These are phyloP conservation scores for Naegleria lovaniensis DNA, from an alignment of 208 protist species.

Conservation along the genomic window DNA sequence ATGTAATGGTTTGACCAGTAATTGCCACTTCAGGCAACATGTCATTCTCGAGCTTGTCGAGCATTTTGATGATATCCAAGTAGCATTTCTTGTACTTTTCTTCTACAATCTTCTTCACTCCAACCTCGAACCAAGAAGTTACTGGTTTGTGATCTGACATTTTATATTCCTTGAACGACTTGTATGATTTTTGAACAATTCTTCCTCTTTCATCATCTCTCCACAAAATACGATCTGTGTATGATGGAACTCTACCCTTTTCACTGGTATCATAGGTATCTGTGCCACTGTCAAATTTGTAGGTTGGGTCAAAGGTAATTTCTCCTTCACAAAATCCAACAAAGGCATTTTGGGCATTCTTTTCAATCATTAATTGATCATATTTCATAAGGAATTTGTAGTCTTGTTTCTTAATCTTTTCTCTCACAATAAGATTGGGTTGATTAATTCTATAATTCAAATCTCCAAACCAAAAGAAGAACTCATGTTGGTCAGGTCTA, in stretches of 20 bases:
- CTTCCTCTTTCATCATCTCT: constrained; percentile 42
- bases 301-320: constrained; percentile 65
- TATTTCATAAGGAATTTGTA: constrained; percentile 54
- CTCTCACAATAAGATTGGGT: constrained; percentile 59
- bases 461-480: constrained; percentile 49
- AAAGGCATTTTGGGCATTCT: constrained; percentile 16
- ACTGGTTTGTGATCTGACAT: constrained; percentile 28
- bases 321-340: constrained; percentile 34
- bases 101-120: neutral
- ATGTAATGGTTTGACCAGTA: neutral
- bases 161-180: neutral
- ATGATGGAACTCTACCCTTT: constrained; percentile 75
- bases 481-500: constrained; percentile 29
- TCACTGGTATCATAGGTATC: constrained; percentile 77
- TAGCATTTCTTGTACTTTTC: constrained; percentile 17
- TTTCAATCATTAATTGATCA: constrained; percentile 61
- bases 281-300: constrained; percentile 58
- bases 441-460: constrained; percentile 63
- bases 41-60: constrained; percentile 28
- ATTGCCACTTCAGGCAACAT: neutral
- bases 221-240: constrained; percentile 71
- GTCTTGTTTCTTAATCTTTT: constrained; percentile 43
- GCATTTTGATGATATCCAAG: constrained; percentile 17
- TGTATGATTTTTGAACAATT: neutral
- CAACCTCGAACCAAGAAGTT: neutral